A percentile compares a stretch with the other conserved stretches of the same genome.
These are phyloP conservation scores for Crucibulum laeve DNA, from an alignment of 768 basidiomycete genomes.

Conservation along the genomic window DNA sequence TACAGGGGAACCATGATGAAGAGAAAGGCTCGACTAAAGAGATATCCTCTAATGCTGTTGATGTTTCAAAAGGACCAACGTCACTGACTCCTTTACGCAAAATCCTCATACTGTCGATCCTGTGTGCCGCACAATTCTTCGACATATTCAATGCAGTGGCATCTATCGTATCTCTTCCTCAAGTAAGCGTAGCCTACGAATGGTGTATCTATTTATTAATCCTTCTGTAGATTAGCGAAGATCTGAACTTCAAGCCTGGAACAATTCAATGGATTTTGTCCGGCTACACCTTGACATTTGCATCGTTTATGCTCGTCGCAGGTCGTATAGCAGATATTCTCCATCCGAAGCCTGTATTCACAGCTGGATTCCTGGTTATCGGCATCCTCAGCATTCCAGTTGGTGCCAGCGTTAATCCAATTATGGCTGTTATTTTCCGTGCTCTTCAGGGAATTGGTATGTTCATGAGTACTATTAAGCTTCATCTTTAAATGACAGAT, in stretches of 20 bases:
- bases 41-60: too few relatives aligned
- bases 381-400: slow-evolving; percentile 6
- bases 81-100: background rate
- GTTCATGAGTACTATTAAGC: background rate
- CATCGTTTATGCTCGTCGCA: background rate
- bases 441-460: slow-evolving; percentile 10
- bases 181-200: too few relatives aligned
- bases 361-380: slow-evolving; percentile 7
- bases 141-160: background rate
- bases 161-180: background rate
- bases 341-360: slow-evolving; percentile 10
- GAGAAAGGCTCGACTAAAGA: too few relatives aligned
- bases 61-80: too few relatives aligned
- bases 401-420: slow-evolving; percentile 4
- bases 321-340: slow-evolving; percentile 5
- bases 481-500: background rate
- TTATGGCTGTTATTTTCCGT: slow-evolving; percentile 9
- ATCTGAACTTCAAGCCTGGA: background rate
- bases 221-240: background rate
- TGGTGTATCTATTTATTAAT: too few relatives aligned
- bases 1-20: too few relatives aligned
- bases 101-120: background rate
- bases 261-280: slow-evolving; percentile 2
- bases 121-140: background rate
- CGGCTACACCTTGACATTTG: background rate